These are phyloP conservation scores for Boletus smithii DNA, from an alignment of 1,284 basidiomycete genomes.

Conservation along the genomic window DNA sequence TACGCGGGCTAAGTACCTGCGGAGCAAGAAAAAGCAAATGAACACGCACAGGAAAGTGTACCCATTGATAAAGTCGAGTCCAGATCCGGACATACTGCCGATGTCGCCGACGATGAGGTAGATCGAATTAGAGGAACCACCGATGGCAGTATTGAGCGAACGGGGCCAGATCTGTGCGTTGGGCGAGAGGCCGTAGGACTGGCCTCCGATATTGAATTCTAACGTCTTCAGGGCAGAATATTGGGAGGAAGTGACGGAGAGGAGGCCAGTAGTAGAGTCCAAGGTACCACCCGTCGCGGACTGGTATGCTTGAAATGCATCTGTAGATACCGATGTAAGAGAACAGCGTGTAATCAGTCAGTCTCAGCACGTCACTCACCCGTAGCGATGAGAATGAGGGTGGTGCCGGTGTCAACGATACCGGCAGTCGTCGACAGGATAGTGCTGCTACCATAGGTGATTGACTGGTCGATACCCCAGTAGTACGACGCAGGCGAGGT, in stretches of 20 bases:
- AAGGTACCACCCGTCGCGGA: slow-evolving; percentile 27
- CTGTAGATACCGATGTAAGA: not conserved
- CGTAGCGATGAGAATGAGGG: not conserved
- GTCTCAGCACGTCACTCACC: not conserved
- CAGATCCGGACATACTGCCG: not conserved
- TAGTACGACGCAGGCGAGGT: slow-evolving; percentile 45
- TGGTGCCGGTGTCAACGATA: not conserved
- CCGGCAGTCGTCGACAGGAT: slow-evolving; percentile 38
- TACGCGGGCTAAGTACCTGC: too few relatives aligned
- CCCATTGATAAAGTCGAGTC: slow-evolving; percentile 5
- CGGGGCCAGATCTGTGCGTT: not conserved
- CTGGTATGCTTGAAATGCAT: slow-evolving; percentile 2
- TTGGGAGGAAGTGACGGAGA: slow-evolving; percentile 40
- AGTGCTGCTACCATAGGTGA: slow-evolving; percentile 41
- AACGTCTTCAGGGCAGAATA: slow-evolving; percentile 39
- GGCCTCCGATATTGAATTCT: slow-evolving; percentile 11
- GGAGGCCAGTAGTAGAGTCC: slow-evolving; percentile 44
- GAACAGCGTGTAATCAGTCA: not conserved
- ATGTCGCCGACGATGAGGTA: not conserved
- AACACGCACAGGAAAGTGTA: slow-evolving; percentile 21
- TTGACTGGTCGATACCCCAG: slow-evolving; percentile 52
- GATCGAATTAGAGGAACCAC: not conserved
- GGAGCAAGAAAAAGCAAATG: too few relatives aligned
- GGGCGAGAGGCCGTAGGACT: not conserved
- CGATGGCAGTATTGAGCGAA: not conserved